A percentile compares a stretch with the other conserved stretches of the same genome.
Evolutionary conservation across 257 asterid genomes (phyloP).

Genomic region (Rehmannia glutinosa): DNA sequence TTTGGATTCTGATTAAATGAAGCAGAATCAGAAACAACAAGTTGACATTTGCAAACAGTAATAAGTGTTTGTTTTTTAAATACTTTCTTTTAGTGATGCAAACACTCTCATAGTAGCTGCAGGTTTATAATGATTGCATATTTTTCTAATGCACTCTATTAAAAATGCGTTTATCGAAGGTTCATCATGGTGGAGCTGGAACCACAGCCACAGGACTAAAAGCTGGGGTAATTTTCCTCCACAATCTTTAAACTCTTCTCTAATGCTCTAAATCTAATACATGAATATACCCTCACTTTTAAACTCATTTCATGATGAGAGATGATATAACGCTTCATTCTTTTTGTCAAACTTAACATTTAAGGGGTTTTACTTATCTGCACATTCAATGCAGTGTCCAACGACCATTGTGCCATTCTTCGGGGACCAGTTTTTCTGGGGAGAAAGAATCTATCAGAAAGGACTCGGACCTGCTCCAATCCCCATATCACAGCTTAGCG

Average conservation of each 20-base stretch:
- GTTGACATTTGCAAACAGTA: too few species aligned
- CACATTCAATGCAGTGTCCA: slow-evolving; percentile 72
- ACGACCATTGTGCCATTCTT: slow-evolving; percentile 95
- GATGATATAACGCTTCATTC: too few species aligned
- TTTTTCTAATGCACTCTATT: slow-evolving; percentile 1
- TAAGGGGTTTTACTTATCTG: not conserved
- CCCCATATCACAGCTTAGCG: slow-evolving; percentile 74
- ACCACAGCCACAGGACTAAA: slow-evolving; percentile 93
- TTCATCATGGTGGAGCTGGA: slow-evolving; percentile 99
- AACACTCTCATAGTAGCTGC: too few species aligned
- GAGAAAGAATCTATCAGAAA: slow-evolving; percentile 68
- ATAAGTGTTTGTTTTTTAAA: too few species aligned
- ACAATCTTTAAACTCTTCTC: not conserved
- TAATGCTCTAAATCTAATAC: not conserved
- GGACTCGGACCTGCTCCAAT: slow-evolving; percentile 90
- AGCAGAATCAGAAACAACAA: too few species aligned
- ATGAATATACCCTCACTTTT: too few species aligned
- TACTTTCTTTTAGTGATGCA: too few species aligned
- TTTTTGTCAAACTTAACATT: not conserved
- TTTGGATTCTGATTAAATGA: too few species aligned
- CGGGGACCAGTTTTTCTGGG: slow-evolving; percentile 99
- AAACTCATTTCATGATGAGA: too few species aligned
- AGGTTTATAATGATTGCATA: not conserved
- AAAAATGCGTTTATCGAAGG: slow-evolving; percentile 38
- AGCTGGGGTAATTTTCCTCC: slow-evolving; percentile 68